Evolutionary conservation across 75 land plant species (phyloP), one percentile per base, ranked within the genome.

Genomic region (Pinus albicaulis): DNA sequence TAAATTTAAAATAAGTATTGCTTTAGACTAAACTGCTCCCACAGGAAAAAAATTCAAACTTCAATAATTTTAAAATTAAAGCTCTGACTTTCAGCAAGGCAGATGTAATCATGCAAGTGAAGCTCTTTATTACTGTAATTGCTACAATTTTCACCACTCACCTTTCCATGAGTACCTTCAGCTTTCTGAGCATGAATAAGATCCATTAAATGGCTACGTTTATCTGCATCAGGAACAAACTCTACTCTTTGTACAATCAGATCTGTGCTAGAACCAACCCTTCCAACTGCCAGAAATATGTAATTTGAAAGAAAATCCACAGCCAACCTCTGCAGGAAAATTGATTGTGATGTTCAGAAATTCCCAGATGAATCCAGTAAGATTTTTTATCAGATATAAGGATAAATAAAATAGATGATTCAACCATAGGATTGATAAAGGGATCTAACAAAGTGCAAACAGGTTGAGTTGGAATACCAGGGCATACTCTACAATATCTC

Each of bases 201-300:
- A 62, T 94, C 95, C 98, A 96, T 90, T 7, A 96, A 87, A 78
- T 91, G 85, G 81, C 90, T 87, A 73, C 96, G 83, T 65, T 93
- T 95, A 70, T 91, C 98, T 68, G 71, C 55, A 36, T 95, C 93
- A 12, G 75, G 91, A 60, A 95, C 98, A 88, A 76, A 89, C 76
- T 95, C 98, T 55, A 97, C 98, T 64, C 95, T 87, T 75, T 96
- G 99, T 55, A 89, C 86, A 74, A 96, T 96, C 69, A 96, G 84
- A 73, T 94, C 99, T 57, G 99, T 97, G 66, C 99, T 97, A 20
- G 99, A 97, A 57, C 99, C 99, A 65, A 94, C 98, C 72, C 97
- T 89, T 65, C 98, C 98, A 79, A 95, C 98, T 34, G 98, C 94
- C 79, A 95, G 79, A 77, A 95, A 95, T 19, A 95, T 87, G 74